These are phyloP conservation scores for Ettlia oleoabundans DNA, from an alignment of 139 green algal genomes.

Conservation along the genomic window DNA sequence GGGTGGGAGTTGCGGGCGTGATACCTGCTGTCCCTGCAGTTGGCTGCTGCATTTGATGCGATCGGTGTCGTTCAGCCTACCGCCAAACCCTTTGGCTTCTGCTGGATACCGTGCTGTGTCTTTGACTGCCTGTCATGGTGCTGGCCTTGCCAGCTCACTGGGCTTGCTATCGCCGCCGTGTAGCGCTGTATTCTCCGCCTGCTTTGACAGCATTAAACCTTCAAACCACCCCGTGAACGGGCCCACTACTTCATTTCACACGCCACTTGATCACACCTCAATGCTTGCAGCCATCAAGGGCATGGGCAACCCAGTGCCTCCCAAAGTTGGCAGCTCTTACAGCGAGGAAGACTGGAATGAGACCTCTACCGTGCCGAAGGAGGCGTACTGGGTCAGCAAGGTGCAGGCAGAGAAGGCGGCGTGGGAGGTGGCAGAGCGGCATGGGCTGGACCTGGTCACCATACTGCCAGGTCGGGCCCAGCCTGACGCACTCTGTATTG, in stretches of 20 bases:
- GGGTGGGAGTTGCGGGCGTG: background rate
- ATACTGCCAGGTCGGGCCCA: constrained; percentile 70
- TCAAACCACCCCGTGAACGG: too few relatives aligned
- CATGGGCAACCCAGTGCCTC: constrained; percentile 44
- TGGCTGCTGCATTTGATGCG: too few relatives aligned
- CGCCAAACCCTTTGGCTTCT: too few relatives aligned
- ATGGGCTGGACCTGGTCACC: constrained; percentile 68
- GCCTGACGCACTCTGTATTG: background rate
- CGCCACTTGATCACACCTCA: background rate
- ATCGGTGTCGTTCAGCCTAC: too few relatives aligned
- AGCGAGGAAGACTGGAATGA: constrained; percentile 84
- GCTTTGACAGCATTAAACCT: too few relatives aligned
- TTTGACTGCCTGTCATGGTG: too few relatives aligned
- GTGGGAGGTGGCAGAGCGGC: constrained; percentile 61
- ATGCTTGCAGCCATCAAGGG: constrained; percentile 62
- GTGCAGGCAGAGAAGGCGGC: constrained; percentile 72
- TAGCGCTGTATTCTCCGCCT: too few relatives aligned
- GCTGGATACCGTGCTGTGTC: too few relatives aligned
- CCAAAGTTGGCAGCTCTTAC: constrained; percentile 55
- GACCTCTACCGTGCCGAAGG: constrained; percentile 49
- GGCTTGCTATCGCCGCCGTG: too few relatives aligned
- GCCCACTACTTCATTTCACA: background rate
- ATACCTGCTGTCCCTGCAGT: background rate
- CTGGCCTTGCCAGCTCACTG: too few relatives aligned
- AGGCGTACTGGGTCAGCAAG: constrained; percentile 84